A percentile compares a stretch with the other conserved stretches of the same genome.
Evolutionary conservation across 2,329 filamentous ascomycete species (phyloP).

Genomic region (Xylariaceae sp.): DNA sequence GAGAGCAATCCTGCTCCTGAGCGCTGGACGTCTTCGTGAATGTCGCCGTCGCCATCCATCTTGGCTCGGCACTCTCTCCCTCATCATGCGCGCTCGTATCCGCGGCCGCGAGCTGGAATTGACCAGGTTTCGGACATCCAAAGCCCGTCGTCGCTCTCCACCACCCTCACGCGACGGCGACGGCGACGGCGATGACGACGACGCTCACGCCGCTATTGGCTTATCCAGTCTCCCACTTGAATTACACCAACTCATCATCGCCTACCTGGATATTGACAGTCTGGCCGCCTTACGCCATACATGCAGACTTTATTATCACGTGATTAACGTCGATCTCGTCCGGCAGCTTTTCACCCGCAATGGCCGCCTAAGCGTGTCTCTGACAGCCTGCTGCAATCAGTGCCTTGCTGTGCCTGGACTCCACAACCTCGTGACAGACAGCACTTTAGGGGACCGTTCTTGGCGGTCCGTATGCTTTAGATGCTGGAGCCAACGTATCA

Average conservation of each 20-base stretch:
- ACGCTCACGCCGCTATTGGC: constrained; percentile 6
- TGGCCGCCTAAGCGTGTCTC: constrained; percentile 12
- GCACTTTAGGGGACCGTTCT: constrained; percentile 10
- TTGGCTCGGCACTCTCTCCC: too few relatives aligned
- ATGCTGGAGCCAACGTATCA: constrained; percentile 26
- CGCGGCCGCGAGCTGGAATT: too few relatives aligned
- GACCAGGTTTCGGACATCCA: too few relatives aligned
- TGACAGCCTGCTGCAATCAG: constrained; percentile 25
- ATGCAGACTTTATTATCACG: constrained; percentile 21
- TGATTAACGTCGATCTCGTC: constrained; percentile 26
- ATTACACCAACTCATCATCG: constrained; percentile 26
- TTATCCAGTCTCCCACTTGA: constrained; percentile 25
- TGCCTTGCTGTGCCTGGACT: constrained; percentile 26
- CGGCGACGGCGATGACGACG: constrained; percentile 3
- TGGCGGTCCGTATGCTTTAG: constrained; percentile 31
- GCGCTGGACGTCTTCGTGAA: neutral
- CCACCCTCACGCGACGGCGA: constrained; percentile 10
- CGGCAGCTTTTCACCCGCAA: constrained; percentile 21
- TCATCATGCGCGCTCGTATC: too few relatives aligned
- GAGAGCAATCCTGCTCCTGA: constrained; percentile 7
- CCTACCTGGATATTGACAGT: constrained; percentile 23
- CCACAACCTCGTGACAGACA: constrained; percentile 26
- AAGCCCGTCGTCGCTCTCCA: constrained; percentile 13
- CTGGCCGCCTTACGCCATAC: constrained; percentile 23
- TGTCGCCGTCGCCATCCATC: neutral